Evolutionary conservation across 2,329 filamentous ascomycete species (phyloP), one percentile per base, ranked within the genome.

Genomic region (Xylariaceae sp.): DNA sequence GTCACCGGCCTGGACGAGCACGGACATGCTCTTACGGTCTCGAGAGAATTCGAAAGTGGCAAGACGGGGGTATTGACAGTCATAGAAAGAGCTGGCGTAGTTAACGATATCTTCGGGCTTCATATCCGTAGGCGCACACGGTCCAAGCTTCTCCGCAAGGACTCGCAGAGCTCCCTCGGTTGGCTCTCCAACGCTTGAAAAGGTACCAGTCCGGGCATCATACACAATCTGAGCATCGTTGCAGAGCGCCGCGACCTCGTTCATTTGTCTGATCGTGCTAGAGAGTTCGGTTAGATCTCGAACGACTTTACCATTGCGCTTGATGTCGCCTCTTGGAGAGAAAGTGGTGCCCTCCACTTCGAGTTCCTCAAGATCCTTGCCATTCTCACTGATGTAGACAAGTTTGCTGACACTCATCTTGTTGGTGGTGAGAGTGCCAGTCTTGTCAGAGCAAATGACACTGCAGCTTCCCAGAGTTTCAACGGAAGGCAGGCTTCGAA

Each of bases 361-460:
- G 52, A 96, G 82, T 73, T 96, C 92, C 68, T 92, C 89, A 23
- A 97, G 79, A 60, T 84, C 87, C 56, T 78, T 83, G 53, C 90
- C 92, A 61, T 83, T 75, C 66, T 89, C 85, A 68, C 84, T 87
- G 66, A 99, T 81, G 72, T 92, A 90, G 52, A 96, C 89, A 58
- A 97, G 78, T 76, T 93, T 96, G 79, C 87, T 94, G 58, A 97
- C 94, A 72, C 94, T 97, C 94, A 99, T 99, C 77, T 97, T 92
- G 78, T 99, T 99, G 47, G 94, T 99, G 9, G 94, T 99, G 72
- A 99, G 78, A 53, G 94, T 99, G 67, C 94, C 95, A 4, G 94
- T 99, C 82, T 99, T 99, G 81, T 99, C 94, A 3, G 95, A 99
- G 80, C 95, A 99, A 73, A 99, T 97, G 59, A 99, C 92, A 71